Conservation (phyloP, 148 eudicot species). For the Vaccinium vitisidaea region DNA sequence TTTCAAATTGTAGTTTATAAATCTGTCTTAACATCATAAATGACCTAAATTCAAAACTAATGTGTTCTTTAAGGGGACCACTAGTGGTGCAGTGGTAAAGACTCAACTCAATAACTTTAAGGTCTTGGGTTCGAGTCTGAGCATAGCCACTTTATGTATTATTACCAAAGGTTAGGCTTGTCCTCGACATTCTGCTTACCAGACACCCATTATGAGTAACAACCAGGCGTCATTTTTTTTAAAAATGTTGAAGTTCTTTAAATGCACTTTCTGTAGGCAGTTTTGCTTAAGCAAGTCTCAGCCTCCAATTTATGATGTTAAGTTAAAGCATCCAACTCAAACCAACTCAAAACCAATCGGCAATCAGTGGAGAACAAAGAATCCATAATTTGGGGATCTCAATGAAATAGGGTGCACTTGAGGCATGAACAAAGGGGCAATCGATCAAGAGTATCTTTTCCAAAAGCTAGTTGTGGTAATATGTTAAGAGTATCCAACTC, state of each 20-base stretch:
- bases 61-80: not conserved
- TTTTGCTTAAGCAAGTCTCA: not conserved
- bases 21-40: slow-evolving; percentile 6
- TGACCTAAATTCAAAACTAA: not conserved
- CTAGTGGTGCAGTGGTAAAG: too few species aligned
- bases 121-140: too few species aligned
- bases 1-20: not conserved
- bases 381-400: not conserved
- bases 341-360: not conserved
- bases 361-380: not conserved
- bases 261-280: not conserved
- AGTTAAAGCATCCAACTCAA: not conserved
- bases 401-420: not conserved
- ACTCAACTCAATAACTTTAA: too few species aligned
- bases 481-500: not conserved
- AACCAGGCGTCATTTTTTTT: too few species aligned
- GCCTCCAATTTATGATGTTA: not conserved
- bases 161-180: too few species aligned
- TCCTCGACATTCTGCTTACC: too few species aligned
- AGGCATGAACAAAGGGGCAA: not conserved
- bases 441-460: not conserved
- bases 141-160: too few species aligned
- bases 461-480: not conserved
- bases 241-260: slow-evolving; percentile 11
- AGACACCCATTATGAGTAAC: too few species aligned